Evolutionary conservation across 768 basidiomycete genomes (phyloP).

Genomic region (Cystofilobasidium capitatum): DNA sequence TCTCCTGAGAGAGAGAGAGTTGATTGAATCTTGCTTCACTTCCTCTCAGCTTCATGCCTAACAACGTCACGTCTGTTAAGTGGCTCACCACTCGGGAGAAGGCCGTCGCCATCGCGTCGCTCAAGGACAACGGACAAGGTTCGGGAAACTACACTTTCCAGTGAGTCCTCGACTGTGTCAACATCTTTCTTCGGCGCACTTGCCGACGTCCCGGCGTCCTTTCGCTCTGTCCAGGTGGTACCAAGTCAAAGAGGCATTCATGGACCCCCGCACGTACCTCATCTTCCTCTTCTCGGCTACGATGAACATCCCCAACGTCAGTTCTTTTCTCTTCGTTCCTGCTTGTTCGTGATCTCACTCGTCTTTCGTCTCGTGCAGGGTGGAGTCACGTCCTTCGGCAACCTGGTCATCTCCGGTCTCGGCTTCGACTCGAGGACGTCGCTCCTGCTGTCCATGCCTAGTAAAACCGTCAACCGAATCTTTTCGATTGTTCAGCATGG

Average conservation of each 20-base stretch:
- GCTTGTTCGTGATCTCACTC: too few relatives aligned
- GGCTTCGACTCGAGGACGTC: not conserved
- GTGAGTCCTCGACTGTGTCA: too few relatives aligned
- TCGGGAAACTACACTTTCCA: too few relatives aligned
- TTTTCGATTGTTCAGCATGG: too few relatives aligned
- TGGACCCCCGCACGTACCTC: slow-evolving; percentile 23
- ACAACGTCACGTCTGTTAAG: slow-evolving; percentile 19
- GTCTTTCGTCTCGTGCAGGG: too few relatives aligned
- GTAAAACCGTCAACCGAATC: too few relatives aligned
- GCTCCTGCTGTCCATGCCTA: not conserved
- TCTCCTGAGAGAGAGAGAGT: too few relatives aligned
- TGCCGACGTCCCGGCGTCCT: too few relatives aligned
- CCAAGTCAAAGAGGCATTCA: slow-evolving; percentile 25
- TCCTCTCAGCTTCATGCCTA: slow-evolving; percentile 24
- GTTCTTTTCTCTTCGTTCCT: too few relatives aligned
- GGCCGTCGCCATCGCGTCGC: slow-evolving; percentile 21
- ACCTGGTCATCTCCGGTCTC: not conserved
- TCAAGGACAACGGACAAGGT: not conserved
- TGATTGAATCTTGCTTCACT: too few relatives aligned
- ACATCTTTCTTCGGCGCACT: too few relatives aligned
- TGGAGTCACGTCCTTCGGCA: not conserved
- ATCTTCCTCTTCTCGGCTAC: slow-evolving; percentile 22
- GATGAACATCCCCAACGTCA: slow-evolving; percentile 27
- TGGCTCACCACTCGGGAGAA: slow-evolving; percentile 25
- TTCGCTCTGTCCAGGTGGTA: slow-evolving; percentile 13